Evolutionary conservation across 305 asterid genomes (phyloP), one percentile per base, ranked within the genome.

Genomic region (Salvia sclarea): DNA sequence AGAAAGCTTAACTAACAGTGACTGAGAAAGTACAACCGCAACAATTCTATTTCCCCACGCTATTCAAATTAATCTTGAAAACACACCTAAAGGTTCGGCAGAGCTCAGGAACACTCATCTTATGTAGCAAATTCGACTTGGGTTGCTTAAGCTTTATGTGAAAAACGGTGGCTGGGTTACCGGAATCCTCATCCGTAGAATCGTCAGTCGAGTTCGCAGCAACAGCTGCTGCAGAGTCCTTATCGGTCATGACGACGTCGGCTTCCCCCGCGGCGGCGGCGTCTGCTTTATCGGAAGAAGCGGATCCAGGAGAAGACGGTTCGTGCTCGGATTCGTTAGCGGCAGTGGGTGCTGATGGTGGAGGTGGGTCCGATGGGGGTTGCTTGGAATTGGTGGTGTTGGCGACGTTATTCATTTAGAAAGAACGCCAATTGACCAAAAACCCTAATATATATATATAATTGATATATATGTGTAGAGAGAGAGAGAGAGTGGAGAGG

Each of bases 61-160:
- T 33, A 49, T 20, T 18, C 52, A 18, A 61, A 24, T 59, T 37
- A 56, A 78, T 28, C 65, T 18, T 4, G 33, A 8, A 59, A 81
- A 20, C 58, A 25, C 80, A 93, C 98, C 98, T 93, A 70, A 93
- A 93, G 64, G 85, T 91, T 20, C 98, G 97, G 80, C 98, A 93
- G 35, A 93, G 98, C 81, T 94, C 98, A 0, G 98, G 98, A 73
- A 94, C 97, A 57, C 96, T 87, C 98, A 94, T 94, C 72, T 94
- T 94, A 64, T 88, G 86, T 78, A 84, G 81, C 80, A 91, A 81
- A 80, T 82, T 94, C 10, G 93, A 83, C 77, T 67, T 89, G 0
- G 95, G 96, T 77, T 94, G 98, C 81, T 82, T 87, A 21, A 94
- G 88, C 79, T 80, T 84, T 75, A 89, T 89, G 58, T 91, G 84